A percentile compares a stretch with the other conserved stretches of the same genome.
These are phyloP conservation scores for Parmelia sp. DNA, from an alignment of 495 filamentous ascomycete species.

Conservation along the genomic window DNA sequence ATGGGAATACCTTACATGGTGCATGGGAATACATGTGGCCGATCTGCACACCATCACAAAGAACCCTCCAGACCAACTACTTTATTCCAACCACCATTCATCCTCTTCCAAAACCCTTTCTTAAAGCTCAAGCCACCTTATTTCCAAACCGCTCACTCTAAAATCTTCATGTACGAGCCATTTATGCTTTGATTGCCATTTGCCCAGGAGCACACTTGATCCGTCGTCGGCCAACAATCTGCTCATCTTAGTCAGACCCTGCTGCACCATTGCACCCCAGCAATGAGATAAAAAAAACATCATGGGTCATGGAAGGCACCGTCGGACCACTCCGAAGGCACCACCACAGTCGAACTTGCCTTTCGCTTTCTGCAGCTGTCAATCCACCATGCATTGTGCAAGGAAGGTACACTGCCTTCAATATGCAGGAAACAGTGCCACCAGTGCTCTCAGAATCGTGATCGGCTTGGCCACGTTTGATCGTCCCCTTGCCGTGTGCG, in stretches of 20 bases:
- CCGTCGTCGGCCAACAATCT: too few relatives aligned
- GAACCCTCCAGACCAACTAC: neutral
- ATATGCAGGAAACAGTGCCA: slow-evolving; percentile 9
- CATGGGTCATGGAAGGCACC: neutral
- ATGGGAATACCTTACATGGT: too few relatives aligned
- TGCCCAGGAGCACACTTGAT: too few relatives aligned
- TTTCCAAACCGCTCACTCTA: neutral
- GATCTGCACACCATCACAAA: slow-evolving; percentile 17
- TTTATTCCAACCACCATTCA: neutral
- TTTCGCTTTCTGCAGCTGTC: neutral
- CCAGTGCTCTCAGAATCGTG: too few relatives aligned
- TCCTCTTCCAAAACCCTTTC: neutral
- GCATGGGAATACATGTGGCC: neutral
- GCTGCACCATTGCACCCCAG: too few relatives aligned
- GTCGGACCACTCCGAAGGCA: too few relatives aligned
- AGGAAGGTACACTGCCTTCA: neutral
- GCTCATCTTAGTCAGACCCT: too few relatives aligned
- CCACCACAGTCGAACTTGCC: neutral
- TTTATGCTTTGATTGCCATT: too few relatives aligned
- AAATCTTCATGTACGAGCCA: too few relatives aligned
- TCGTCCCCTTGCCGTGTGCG: neutral
- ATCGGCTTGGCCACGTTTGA: neutral
- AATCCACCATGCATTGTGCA: neutral
- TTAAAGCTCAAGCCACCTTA: neutral
- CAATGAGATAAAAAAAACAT: too few relatives aligned